A percentile compares a stretch with the other conserved stretches of the same genome.
Evolutionary conservation across 371 early-diverging fungal genomes (phyloP).

Genomic region (Umbelopsis sp.): DNA sequence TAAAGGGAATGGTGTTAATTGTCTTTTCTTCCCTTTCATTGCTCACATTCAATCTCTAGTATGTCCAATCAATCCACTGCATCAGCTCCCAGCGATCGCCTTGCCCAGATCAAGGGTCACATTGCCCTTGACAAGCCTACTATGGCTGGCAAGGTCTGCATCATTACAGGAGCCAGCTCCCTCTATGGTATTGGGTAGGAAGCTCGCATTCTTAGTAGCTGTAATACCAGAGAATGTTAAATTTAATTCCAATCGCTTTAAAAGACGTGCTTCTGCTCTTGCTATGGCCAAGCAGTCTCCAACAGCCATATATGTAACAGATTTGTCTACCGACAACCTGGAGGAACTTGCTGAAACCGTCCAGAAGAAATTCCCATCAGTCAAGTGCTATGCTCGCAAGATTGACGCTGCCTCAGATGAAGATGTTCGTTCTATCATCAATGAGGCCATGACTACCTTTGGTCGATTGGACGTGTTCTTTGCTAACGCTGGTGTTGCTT

Average conservation of each 20-base stretch:
- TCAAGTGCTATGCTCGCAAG: slow-evolving; percentile 41
- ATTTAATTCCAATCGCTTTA: neutral
- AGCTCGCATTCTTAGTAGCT: neutral
- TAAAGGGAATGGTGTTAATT: neutral
- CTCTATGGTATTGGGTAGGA: slow-evolving; percentile 55
- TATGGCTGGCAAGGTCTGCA: slow-evolving; percentile 51
- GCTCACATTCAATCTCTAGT: slow-evolving; percentile 2
- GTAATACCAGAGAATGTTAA: no score
- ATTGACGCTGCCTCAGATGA: slow-evolving; percentile 51
- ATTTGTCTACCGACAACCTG: slow-evolving; percentile 37
- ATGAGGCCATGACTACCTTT: slow-evolving; percentile 43
- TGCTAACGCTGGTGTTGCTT: slow-evolving; percentile 55
- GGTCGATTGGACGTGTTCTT: slow-evolving; percentile 62
- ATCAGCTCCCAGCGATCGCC: slow-evolving; percentile 40
- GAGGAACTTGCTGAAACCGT: slow-evolving; percentile 46
- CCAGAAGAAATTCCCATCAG: slow-evolving; percentile 35
- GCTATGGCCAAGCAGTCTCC: slow-evolving; percentile 51
- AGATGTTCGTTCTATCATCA: slow-evolving; percentile 39
- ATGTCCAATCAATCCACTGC: slow-evolving; percentile 24
- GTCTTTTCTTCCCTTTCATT: slow-evolving; percentile 6
- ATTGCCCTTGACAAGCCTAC: slow-evolving; percentile 39
- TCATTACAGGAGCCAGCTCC: slow-evolving; percentile 59
- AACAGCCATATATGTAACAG: slow-evolving; percentile 55
- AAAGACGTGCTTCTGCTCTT: slow-evolving; percentile 49
- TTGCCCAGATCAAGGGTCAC: slow-evolving; percentile 44